A percentile compares a stretch with the other conserved stretches of the same genome.
phyloP scores from a whole-genome alignment of 1,284 basidiomycete species.

The Cutaneotrichosporon cavernicola region DNA sequence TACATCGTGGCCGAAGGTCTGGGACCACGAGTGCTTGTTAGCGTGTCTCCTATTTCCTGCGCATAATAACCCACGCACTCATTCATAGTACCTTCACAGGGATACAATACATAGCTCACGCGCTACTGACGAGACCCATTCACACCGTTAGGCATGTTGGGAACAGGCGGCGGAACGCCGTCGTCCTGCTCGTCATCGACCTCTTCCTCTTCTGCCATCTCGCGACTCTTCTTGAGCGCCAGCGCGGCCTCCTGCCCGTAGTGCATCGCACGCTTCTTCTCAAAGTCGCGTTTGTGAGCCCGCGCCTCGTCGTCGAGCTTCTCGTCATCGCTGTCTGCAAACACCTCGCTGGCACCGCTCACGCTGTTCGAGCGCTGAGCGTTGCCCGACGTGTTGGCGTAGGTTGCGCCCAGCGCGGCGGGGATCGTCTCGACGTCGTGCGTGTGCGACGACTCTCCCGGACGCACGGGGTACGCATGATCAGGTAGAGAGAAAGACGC shows the following conservation, averaged over 20 bases:
- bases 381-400: slow-evolving; percentile 48
- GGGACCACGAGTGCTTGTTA: too few relatives aligned
- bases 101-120: slow-evolving; percentile 2
- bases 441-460: slow-evolving; percentile 36
- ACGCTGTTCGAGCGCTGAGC: slow-evolving; percentile 20
- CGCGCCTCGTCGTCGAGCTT: slow-evolving; percentile 87
- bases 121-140: slow-evolving; percentile 11
- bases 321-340: slow-evolving; percentile 66
- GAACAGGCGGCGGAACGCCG: slow-evolving; percentile 8
- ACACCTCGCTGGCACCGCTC: slow-evolving; percentile 34
- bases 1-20: too few relatives aligned
- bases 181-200: slow-evolving; percentile 31
- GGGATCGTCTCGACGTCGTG: slow-evolving; percentile 53
- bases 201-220: slow-evolving; percentile 42
- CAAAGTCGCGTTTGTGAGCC: slow-evolving; percentile 77
- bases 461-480: slow-evolving; percentile 40
- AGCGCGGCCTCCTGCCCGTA: slow-evolving; percentile 84
- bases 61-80: not conserved
- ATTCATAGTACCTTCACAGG: slow-evolving; percentile 5
- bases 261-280: slow-evolving; percentile 75
- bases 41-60: not conserved
- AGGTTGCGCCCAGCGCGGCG: slow-evolving; percentile 54
- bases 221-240: slow-evolving; percentile 68
- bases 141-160: slow-evolving; percentile 13
- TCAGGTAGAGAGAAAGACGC: slow-evolving; percentile 66